Evolutionary conservation across 75 land plant species (phyloP), one percentile per base, ranked within the genome.

Genomic region (Pinus tabuliformis): DNA sequence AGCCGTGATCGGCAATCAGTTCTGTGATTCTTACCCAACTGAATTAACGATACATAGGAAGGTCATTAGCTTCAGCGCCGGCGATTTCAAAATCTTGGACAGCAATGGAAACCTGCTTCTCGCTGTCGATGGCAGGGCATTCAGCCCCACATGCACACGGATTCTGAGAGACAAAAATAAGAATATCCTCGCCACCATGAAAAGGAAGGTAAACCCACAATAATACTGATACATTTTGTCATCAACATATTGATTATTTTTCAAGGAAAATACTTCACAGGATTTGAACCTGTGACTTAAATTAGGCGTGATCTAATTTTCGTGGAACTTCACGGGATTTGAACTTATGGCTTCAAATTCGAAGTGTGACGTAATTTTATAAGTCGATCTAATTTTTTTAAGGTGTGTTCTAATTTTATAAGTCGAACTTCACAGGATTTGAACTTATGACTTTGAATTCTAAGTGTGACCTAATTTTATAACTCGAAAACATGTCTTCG

Each of bases 11-110:
- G 78, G 78, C 3, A 87, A 72, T 12, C 82, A 83, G 20, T 87
- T 73, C 70, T 77, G 80, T 17, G 79, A 70, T 0, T 78, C 80
- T 1, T 81, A 84, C 72, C 86, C 84, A 3, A 83, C 85, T 18
- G 86, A 83, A 73, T 82, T 90, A 12, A 81, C 76, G 15, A 66
- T 90, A 6, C 39, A 76, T 3, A 59, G 75, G 83, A 87, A 83
- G 78, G 49, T 80, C 14, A 1, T 90, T 72, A 78, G 78, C 73
- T 52, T 87, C n/a, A 56, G 72, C 24, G 84, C 78, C 20, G 82
- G 80, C 13, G 78, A 76, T 66, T 90, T 81, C 75, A 76, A 22
- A 9, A 87, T 90, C 62, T 81, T 82, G 6, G 89, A 87, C 76
- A 22, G 78, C 71, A 79, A 81, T 60, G 89, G 92, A 17, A 74